A percentile compares a stretch with the other conserved stretches of the same genome.
These are phyloP conservation scores for Epichloe bromicola DNA, from an alignment of 2,329 filamentous ascomycete species.

Conservation along the genomic window DNA sequence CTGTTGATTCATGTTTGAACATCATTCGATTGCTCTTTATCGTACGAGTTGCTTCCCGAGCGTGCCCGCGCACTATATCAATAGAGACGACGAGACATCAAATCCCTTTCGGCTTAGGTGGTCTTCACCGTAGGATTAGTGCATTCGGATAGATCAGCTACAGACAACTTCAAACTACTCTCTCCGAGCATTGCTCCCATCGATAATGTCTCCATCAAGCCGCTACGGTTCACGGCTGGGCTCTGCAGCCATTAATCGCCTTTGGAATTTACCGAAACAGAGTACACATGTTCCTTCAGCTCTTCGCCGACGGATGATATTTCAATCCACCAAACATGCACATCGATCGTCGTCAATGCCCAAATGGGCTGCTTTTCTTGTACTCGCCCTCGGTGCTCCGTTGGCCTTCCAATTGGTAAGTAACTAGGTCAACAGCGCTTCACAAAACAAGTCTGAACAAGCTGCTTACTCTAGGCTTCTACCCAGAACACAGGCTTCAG, in stretches of 20 bases:
- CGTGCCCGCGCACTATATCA: background rate
- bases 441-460: background rate
- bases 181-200: background rate
- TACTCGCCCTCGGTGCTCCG: background rate
- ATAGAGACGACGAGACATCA: background rate
- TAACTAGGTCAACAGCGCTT: background rate
- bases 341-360: background rate
- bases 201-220: conserved; percentile 1
- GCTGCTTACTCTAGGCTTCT: background rate
- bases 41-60: background rate
- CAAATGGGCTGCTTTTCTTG: background rate
- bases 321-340: background rate
- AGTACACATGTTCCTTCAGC: background rate
- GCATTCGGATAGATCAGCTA: too few relatives aligned
- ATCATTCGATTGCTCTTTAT: background rate
- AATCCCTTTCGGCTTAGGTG: background rate
- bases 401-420: conserved; percentile 4
- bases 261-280: background rate
- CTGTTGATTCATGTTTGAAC: too few relatives aligned
- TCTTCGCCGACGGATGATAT: background rate
- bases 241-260: background rate
- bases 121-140: too few relatives aligned
- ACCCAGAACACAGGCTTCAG: conserved; percentile 29
- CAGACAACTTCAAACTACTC: too few relatives aligned
- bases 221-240: background rate